Percentiles rank a stretch among this genome's conserved stretches.
phyloP scores from a whole-genome alignment of 495 filamentous ascomycete species.

The Diplogelasinospora grovesii region DNA sequence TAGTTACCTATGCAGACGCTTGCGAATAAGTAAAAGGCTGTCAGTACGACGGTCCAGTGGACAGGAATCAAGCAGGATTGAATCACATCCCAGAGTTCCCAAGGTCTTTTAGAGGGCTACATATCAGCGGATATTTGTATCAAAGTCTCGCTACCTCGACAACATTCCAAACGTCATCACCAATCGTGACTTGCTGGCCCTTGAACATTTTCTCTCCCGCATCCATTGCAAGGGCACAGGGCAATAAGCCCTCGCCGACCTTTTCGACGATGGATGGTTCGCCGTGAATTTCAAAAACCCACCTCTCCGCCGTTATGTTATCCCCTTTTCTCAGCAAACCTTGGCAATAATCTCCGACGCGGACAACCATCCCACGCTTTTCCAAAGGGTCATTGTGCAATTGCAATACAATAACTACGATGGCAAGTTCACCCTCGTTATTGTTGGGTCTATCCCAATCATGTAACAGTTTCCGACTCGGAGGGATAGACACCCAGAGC shows the following conservation, averaged over 20 bases:
- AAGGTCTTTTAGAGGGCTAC: no score
- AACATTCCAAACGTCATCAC: slow-evolving; percentile 14
- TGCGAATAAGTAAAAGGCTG: no score
- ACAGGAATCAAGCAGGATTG: no score
- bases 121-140: no score
- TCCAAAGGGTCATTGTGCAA: slow-evolving; percentile 19
- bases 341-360: slow-evolving; percentile 43
- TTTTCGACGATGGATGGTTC: no score
- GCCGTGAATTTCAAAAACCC: no score
- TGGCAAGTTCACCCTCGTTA: slow-evolving; percentile 1
- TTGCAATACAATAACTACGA: slow-evolving; percentile 27
- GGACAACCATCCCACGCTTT: slow-evolving; percentile 37
- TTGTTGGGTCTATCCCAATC: slow-evolving; percentile 1
- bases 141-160: no score
- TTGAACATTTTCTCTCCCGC: slow-evolving; percentile 6
- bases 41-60: no score
- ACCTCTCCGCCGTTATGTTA: slow-evolving; percentile 36
- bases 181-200: slow-evolving; percentile 10
- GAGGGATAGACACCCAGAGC: slow-evolving; percentile 34
- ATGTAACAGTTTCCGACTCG: slow-evolving; percentile 19
- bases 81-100: no score
- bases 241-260: slow-evolving; percentile 16
- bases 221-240: slow-evolving; percentile 10
- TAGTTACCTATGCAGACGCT: no score
- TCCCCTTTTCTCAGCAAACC: slow-evolving; percentile 34